Percentiles rank a stretch among this genome's conserved stretches.
Conservation (phyloP, 345 rosid species). For the Draba incana region DNA sequence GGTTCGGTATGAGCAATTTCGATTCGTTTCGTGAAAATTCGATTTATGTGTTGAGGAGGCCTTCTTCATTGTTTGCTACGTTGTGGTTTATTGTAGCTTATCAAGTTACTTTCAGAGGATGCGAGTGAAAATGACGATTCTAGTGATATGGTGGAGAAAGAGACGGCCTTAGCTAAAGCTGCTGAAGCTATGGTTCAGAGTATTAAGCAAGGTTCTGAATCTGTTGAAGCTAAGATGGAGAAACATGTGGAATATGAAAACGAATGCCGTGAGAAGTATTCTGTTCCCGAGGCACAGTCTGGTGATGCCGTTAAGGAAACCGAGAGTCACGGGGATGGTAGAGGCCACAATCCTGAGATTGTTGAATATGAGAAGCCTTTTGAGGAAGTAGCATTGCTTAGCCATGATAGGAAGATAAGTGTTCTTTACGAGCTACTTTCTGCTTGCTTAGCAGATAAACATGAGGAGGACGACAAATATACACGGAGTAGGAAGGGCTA, state of each 20-base stretch:
- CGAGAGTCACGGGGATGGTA: constrained; percentile 1
- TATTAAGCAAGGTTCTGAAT: constrained; percentile 55
- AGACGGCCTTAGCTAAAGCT: constrained; percentile 74
- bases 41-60: not conserved
- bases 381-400: constrained; percentile 68
- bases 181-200: constrained; percentile 58
- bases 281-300: constrained; percentile 48
- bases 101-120: constrained; percentile 79
- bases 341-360: constrained; percentile 1
- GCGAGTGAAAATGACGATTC: constrained; percentile 44
- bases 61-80: constrained; percentile 8
- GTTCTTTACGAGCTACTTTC: constrained; percentile 89
- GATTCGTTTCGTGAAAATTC: not conserved
- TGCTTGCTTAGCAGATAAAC: constrained; percentile 81
- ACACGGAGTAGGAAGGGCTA: constrained; percentile 71
- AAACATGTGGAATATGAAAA: constrained; percentile 69
- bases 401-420: constrained; percentile 72
- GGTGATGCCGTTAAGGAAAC: constrained; percentile 35
- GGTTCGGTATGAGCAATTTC: constrained; percentile 65
- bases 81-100: constrained; percentile 50
- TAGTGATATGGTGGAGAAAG: constrained; percentile 57
- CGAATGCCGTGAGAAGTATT: constrained; percentile 72
- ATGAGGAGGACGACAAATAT: constrained; percentile 52
- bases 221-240: constrained; percentile 67
- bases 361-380: constrained; percentile 52